Evolutionary conservation across 1,284 basidiomycete species (phyloP).

Genomic region (Boletus semigastroideus): DNA sequence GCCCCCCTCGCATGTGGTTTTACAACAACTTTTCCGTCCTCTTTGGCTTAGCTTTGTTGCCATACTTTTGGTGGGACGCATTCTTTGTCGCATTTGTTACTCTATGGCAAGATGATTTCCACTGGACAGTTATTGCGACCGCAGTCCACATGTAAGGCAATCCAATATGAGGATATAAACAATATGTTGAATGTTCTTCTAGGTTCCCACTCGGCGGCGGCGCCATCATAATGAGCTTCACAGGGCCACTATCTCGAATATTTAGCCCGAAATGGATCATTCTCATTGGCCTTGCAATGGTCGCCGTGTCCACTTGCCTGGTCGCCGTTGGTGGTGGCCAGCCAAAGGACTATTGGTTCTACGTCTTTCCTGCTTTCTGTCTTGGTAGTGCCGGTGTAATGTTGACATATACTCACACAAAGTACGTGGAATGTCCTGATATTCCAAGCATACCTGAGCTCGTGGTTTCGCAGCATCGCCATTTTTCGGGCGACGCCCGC

Average conservation of each 20-base stretch:
- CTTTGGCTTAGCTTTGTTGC: slow-evolving; percentile 36
- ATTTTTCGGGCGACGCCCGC: slow-evolving; percentile 49
- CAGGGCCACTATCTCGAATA: slow-evolving; percentile 38
- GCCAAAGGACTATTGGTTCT: slow-evolving; percentile 44
- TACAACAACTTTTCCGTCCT: slow-evolving; percentile 42
- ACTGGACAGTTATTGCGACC: slow-evolving; percentile 34
- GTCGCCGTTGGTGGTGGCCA: slow-evolving; percentile 40
- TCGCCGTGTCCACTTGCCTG: slow-evolving; percentile 42
- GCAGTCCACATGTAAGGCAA: slow-evolving; percentile 34
- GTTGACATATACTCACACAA: slow-evolving; percentile 35
- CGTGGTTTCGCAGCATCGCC: slow-evolving; percentile 41
- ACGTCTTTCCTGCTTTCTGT: slow-evolving; percentile 49
- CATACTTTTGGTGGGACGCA: slow-evolving; percentile 40
- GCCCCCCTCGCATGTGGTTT: slow-evolving; percentile 41
- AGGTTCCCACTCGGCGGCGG: slow-evolving; percentile 45
- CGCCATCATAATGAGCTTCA: slow-evolving; percentile 38
- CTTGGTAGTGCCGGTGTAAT: slow-evolving; percentile 43
- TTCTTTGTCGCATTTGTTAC: slow-evolving; percentile 32
- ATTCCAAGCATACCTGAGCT: not conserved
- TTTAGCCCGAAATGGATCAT: slow-evolving; percentile 47
- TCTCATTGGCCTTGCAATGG: slow-evolving; percentile 39
- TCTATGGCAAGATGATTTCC: slow-evolving; percentile 39
- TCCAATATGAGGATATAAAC: not conserved
- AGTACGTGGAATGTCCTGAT: slow-evolving; percentile 30
- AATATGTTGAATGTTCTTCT: slow-evolving; percentile 6